phyloP scores from a whole-genome alignment of 2,329 filamentous ascomycete species.

The Colletotrichum viniferum region DNA sequence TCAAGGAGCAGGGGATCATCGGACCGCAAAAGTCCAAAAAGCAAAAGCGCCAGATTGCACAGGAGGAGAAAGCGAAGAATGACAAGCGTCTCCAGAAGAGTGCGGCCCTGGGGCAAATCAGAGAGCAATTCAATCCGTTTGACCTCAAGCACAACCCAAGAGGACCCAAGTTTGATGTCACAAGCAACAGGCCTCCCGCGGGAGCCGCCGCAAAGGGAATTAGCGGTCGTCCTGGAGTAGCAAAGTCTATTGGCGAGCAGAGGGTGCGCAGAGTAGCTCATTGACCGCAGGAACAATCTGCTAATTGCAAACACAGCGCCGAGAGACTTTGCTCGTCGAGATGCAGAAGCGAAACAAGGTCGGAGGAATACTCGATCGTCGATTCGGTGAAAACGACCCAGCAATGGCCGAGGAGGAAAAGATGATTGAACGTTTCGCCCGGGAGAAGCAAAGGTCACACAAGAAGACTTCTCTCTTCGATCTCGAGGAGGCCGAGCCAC shows the following conservation, averaged over 20 bases:
- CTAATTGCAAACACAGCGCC: slow-evolving; percentile 54
- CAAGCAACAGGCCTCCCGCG: slow-evolving; percentile 64
- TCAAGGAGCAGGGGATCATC: slow-evolving; percentile 87
- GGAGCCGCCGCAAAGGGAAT: slow-evolving; percentile 61
- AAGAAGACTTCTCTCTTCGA: slow-evolving; percentile 86
- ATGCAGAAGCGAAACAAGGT: slow-evolving; percentile 90
- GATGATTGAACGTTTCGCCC: slow-evolving; percentile 87
- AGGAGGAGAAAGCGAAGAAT: slow-evolving; percentile 66
- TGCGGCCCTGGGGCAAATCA: slow-evolving; percentile 81
- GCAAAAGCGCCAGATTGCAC: slow-evolving; percentile 77
- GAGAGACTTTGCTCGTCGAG: slow-evolving; percentile 84
- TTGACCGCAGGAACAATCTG: slow-evolving; percentile 14
- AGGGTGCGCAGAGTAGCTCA: slow-evolving; percentile 53
- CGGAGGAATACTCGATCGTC: slow-evolving; percentile 88
- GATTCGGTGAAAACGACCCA: slow-evolving; percentile 95
- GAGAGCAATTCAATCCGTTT: slow-evolving; percentile 97
- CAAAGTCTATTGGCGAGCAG: slow-evolving; percentile 87
- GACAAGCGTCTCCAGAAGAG: slow-evolving; percentile 80
- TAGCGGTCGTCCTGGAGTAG: slow-evolving; percentile 78
- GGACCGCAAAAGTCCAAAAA: slow-evolving; percentile 96
- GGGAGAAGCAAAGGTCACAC: slow-evolving; percentile 81
- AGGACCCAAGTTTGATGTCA: slow-evolving; percentile 85
- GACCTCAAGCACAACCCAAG: slow-evolving; percentile 83
- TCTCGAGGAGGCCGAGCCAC: slow-evolving; percentile 78
- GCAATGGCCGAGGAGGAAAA: slow-evolving; percentile 92